Percentiles rank a stretch among this genome's conserved stretches.
phyloP scores from a whole-genome alignment of 1,139 yeast genomes.

The Hemisphaericaspora lyxosophila region DNA sequence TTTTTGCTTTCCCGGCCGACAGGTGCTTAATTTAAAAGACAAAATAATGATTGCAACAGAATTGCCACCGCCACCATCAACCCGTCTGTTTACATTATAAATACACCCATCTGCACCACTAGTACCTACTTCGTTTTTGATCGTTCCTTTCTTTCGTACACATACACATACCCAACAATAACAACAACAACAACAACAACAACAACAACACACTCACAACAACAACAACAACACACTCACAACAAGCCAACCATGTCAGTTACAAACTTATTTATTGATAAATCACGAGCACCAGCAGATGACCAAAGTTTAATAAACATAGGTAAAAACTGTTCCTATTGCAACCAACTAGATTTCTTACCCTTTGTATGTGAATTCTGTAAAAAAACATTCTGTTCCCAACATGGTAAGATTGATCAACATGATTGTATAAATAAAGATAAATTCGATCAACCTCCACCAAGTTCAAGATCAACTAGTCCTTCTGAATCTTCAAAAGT shows the following conservation, averaged over 20 bases:
- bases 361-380: constrained; percentile 68
- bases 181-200: too few relatives aligned
- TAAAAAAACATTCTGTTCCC: constrained; percentile 53
- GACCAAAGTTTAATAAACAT: constrained; percentile 60
- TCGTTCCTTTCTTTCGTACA: too few relatives aligned
- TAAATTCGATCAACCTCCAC: constrained; percentile 14
- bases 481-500: constrained; percentile 34
- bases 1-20: too few relatives aligned
- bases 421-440: constrained; percentile 44
- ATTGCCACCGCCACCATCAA: constrained; percentile 22
- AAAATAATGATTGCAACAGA: too few relatives aligned
- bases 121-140: too few relatives aligned
- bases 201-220: background rate
- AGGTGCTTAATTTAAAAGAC: background rate
- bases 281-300: constrained; percentile 22
- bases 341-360: constrained; percentile 65
- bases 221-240: too few relatives aligned
- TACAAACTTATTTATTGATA: constrained; percentile 19
- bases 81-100: constrained; percentile 1
- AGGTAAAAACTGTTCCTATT: constrained; percentile 64
- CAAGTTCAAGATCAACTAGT: constrained; percentile 10
- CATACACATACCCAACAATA: too few relatives aligned
- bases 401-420: constrained; percentile 50
- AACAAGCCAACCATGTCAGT: constrained; percentile 12
- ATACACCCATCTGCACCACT: too few relatives aligned